Conservation (phyloP, 345 rosid genomes). For the Hibiscus trionum region DNA sequence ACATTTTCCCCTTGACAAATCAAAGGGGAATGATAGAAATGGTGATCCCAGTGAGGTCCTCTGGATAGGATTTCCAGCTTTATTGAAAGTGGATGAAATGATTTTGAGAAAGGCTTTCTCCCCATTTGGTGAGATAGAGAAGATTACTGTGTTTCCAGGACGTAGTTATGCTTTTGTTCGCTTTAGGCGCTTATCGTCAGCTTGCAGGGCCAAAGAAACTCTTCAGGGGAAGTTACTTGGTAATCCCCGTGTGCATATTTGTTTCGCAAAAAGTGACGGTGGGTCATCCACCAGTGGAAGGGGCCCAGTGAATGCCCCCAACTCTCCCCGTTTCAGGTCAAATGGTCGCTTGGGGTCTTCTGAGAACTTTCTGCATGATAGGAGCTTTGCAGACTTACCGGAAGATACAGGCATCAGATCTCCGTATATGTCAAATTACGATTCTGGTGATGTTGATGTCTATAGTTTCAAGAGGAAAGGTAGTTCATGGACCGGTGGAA, state of each 20-base stretch:
- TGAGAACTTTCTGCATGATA: slow-evolving; percentile 46
- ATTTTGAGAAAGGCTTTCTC: slow-evolving; percentile 72
- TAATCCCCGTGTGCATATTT: slow-evolving; percentile 94
- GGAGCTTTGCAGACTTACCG: slow-evolving; percentile 25
- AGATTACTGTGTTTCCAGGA: slow-evolving; percentile 79
- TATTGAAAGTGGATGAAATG: slow-evolving; percentile 67
- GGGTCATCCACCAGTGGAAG: slow-evolving; percentile 58
- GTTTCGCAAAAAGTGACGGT: slow-evolving; percentile 76
- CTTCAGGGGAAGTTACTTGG: slow-evolving; percentile 91
- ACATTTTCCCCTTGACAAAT: slow-evolving; percentile 35
- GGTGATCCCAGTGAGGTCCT: slow-evolving; percentile 86
- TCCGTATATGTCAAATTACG: slow-evolving; percentile 4
- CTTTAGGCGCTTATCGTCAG: slow-evolving; percentile 49
- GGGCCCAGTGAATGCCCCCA: slow-evolving; percentile 33
- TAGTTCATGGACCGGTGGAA: slow-evolving; percentile 38
- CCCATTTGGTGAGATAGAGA: slow-evolving; percentile 84
- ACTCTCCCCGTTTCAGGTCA: slow-evolving; percentile 51
- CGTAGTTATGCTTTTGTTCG: slow-evolving; percentile 96
- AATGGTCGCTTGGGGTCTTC: slow-evolving; percentile 43
- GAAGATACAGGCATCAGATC: slow-evolving; percentile 28
- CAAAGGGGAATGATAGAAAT: slow-evolving; percentile 50
- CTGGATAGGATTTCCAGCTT: slow-evolving; percentile 91
- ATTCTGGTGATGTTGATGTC: slow-evolving; percentile 21
- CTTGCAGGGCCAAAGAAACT: slow-evolving; percentile 85
- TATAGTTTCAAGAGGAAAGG: slow-evolving; percentile 45